phyloP scores from a whole-genome alignment of 75 land plant species.

The Picea glauca region DNA sequence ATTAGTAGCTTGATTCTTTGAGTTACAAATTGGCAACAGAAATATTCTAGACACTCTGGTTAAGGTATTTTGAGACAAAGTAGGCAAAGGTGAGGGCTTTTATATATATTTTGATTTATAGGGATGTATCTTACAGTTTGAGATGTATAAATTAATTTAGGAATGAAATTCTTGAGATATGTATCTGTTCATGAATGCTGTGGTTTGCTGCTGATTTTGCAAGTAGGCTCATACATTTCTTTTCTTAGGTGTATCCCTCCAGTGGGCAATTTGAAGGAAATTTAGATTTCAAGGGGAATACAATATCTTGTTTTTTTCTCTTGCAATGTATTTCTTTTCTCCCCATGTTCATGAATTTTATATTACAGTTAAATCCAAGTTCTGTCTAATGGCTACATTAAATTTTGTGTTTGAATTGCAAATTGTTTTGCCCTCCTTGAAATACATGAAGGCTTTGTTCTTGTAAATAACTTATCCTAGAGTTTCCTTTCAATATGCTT shows the following conservation, averaged over 20 bases:
- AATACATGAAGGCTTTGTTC: neutral
- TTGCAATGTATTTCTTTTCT: neutral
- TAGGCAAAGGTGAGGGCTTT: neutral
- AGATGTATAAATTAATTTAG: neutral
- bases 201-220: neutral
- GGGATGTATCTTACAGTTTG: neutral
- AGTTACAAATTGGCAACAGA: neutral
- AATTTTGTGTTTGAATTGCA: neutral
- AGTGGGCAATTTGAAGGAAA: too few relatives aligned
- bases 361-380: neutral
- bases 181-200: neutral
- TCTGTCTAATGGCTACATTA: neutral
- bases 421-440: neutral
- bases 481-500: neutral
- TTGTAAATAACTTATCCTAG: neutral
- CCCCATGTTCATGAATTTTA: neutral
- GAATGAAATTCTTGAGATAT: neutral
- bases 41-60: too few relatives aligned
- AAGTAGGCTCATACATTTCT: too few relatives aligned
- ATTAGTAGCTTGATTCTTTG: neutral
- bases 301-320: neutral
- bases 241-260: too few relatives aligned
- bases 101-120: neutral
- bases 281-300: neutral
- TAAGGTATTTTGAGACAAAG: neutral